Evolutionary conservation across 2,329 filamentous ascomycete genomes (phyloP).

Genomic region (Pyricularia sp.): DNA sequence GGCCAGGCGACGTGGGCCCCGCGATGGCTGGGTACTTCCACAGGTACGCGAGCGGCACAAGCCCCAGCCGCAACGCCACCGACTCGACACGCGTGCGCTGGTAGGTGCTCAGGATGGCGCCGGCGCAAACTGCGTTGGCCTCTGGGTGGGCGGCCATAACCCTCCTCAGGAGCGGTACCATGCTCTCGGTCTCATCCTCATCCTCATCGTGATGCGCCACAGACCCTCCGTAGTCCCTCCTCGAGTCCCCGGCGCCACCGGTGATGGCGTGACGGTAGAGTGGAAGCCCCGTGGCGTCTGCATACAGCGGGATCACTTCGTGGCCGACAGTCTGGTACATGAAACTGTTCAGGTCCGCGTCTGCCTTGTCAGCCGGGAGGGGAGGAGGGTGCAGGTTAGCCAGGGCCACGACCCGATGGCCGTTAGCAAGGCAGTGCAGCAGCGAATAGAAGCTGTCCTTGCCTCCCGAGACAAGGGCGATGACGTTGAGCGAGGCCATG

Average conservation of each 20-base stretch:
- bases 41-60: conserved; percentile 72
- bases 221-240: conserved; percentile 48
- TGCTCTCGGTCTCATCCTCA: conserved; percentile 89
- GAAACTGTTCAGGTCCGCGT: conserved; percentile 79
- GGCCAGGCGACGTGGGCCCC: conserved; percentile 16
- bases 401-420: conserved; percentile 73
- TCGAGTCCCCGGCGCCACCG: conserved; percentile 57
- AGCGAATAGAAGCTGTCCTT: conserved; percentile 95
- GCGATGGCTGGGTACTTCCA: conserved; percentile 82
- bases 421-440: conserved; percentile 77
- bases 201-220: conserved; percentile 31
- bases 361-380: conserved; percentile 18
- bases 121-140: conserved; percentile 76
- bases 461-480: conserved; percentile 86
- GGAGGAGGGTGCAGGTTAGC: conserved; percentile 66
- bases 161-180: conserved; percentile 59
- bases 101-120: conserved; percentile 89
- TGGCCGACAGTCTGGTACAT: conserved; percentile 99
- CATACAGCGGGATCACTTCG: conserved; percentile 73
- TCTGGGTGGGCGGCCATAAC: conserved; percentile 60
- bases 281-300: conserved; percentile 63
- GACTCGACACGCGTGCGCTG: conserved; percentile 94
- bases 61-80: conserved; percentile 69
- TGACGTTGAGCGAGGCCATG: conserved; percentile 48
- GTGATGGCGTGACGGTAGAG: conserved; percentile 69